These are phyloP conservation scores for Croton setiger DNA, from an alignment of 441 rosid genomes.

Conservation along the genomic window DNA sequence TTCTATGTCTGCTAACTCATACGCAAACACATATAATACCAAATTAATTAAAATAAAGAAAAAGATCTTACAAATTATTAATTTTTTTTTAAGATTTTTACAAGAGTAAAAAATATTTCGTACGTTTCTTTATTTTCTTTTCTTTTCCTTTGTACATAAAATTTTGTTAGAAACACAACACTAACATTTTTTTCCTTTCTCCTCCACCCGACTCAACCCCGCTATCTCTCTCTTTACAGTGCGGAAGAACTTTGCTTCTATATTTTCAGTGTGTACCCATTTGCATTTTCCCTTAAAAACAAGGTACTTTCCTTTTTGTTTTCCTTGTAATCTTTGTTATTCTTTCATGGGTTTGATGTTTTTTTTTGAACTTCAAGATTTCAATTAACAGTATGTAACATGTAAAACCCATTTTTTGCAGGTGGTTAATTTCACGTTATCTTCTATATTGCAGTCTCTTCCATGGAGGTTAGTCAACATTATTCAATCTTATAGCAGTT, in stretches of 20 bases:
- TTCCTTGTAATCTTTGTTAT: constrained; percentile 20
- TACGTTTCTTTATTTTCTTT: constrained; percentile 9
- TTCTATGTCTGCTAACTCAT: too few relatives aligned
- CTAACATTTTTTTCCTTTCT: constrained; percentile 6
- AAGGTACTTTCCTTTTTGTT: constrained; percentile 13
- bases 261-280: neutral
- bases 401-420: constrained; percentile 34
- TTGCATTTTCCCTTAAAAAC: constrained; percentile 16
- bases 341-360: constrained; percentile 15
- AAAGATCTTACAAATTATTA: too few relatives aligned
- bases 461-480: constrained; percentile 24
- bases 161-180: constrained; percentile 10
- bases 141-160: neutral
- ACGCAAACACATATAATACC: too few relatives aligned
- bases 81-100: neutral
- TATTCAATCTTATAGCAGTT: constrained; percentile 11
- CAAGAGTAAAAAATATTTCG: neutral
- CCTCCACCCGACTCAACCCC: neutral
- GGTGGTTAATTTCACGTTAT: constrained; percentile 35
- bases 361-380: constrained; percentile 20
- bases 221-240: neutral
- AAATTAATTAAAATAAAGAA: too few relatives aligned
- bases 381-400: constrained; percentile 30
- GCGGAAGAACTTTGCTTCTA: neutral
- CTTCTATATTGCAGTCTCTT: constrained; percentile 25